phyloP scores from a whole-genome alignment of 75 land plant genomes.

The Pinus taeda region DNA sequence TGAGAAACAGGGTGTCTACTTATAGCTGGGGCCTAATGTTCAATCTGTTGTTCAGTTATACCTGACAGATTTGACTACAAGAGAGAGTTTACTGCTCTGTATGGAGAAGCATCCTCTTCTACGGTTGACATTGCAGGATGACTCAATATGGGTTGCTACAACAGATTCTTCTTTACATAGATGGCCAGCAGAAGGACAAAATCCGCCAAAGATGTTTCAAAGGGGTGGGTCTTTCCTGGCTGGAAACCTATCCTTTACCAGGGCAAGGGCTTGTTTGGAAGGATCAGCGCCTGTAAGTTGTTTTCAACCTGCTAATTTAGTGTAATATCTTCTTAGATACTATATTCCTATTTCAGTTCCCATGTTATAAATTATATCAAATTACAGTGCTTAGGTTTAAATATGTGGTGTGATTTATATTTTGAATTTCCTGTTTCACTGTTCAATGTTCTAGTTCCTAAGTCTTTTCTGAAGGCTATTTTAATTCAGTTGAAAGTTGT shows the following conservation, averaged over 20 bases:
- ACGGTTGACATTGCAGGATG: conserved; percentile 82
- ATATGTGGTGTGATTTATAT: background rate
- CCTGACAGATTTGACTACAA: conserved; percentile 82
- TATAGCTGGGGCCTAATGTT: background rate
- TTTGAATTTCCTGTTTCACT: background rate
- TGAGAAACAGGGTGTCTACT: background rate
- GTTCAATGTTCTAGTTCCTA: background rate
- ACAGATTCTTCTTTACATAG: conserved; percentile 84
- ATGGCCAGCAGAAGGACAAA: conserved; percentile 87
- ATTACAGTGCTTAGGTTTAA: background rate
- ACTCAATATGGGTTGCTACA: conserved; percentile 86
- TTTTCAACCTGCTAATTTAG: background rate
- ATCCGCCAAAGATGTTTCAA: conserved; percentile 67
- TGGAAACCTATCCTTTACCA: conserved; percentile 87
- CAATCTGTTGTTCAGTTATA: conserved; percentile 57
- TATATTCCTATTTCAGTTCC: background rate
- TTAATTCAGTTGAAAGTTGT: background rate
- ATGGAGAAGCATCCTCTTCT: conserved; percentile 73
- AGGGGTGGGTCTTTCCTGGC: conserved; percentile 93
- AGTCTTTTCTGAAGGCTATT: background rate
- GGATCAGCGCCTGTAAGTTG: conserved; percentile 85
- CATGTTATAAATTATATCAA: background rate
- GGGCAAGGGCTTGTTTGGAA: conserved; percentile 91
- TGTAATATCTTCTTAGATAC: background rate
- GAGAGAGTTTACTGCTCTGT: conserved; percentile 86